Base-by-base conservation (phyloP, 495 filamentous ascomycete species). In the Penicillium coffeae region DNA sequence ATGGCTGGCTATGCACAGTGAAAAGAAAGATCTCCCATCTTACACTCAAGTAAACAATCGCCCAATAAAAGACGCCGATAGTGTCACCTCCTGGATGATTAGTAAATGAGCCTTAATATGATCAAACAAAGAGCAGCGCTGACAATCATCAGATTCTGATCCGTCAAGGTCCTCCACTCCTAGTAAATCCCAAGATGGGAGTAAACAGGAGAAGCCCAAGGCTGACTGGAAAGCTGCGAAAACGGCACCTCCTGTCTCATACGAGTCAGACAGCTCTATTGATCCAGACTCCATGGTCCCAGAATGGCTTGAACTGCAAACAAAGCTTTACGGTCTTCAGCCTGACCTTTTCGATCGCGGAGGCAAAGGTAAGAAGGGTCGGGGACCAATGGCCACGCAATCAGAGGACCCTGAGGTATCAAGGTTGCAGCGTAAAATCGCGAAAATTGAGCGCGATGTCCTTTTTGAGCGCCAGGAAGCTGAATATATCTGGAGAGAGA, bases 401-500 rank as follows among this genome's bases (percentile, higher is more conserved):
- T 40, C 60, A 2, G 56, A 66, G 10, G 68, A 76, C 30, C 71
- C 78, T 3, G 76, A 83, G 51, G 69, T 82, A 34, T 74, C 73
- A 12, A 87, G 82, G 44, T 48, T 95, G 2, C 75, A 83, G 27
- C 74, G 80, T 10, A 92, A 89, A 60, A 71, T 95, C 15, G 77
- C 82, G 8, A 79, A 78, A 35, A 87, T 96, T 25, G 86, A 90
- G 54, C 83, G 83, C 9, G 93, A 98, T 59, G 76, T 93, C 1
- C 69, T 98, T 8, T 95, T 96, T 59, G 91, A 98, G 59, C 77
- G 80, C 43, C 73, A 78, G 39, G 74, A 87, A 48, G 91, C 90
- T 1, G 83, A 94, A 37, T 74, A 77, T 21, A 64, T 81, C 50
- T 98, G 93, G 93, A 75, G 71, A 44, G 65, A 72, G 1, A 81